These are phyloP conservation scores for Phenoliferia sp. DNA, from an alignment of 1,284 basidiomycete species.

Conservation along the genomic window DNA sequence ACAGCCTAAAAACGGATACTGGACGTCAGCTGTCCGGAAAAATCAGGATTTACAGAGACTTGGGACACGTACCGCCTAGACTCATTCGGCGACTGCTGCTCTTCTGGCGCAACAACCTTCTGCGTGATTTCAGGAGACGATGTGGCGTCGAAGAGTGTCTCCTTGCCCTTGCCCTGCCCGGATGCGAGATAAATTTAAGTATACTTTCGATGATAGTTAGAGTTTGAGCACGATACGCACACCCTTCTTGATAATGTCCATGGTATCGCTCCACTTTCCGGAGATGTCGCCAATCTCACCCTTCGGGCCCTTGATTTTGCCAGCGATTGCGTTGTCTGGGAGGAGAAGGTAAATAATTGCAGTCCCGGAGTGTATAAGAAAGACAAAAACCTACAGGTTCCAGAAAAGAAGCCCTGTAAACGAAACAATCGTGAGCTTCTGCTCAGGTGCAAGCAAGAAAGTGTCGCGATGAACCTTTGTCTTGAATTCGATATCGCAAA, in stretches of 20 bases:
- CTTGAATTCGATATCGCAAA: slow-evolving; percentile 92
- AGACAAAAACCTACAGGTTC: slow-evolving; percentile 48
- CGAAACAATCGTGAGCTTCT: not conserved
- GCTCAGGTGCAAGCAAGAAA: not conserved
- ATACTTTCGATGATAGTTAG: not conserved
- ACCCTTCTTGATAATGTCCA: slow-evolving; percentile 74
- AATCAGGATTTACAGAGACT: not conserved
- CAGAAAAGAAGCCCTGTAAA: slow-evolving; percentile 86
- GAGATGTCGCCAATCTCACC: slow-evolving; percentile 79
- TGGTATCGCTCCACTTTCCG: slow-evolving; percentile 85
- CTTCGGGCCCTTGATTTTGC: slow-evolving; percentile 62
- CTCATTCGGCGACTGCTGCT: slow-evolving; percentile 85
- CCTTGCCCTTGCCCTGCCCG: slow-evolving; percentile 44
- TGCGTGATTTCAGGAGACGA: slow-evolving; percentile 66
- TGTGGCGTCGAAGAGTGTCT: slow-evolving; percentile 76
- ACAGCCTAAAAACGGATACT: slow-evolving; percentile 44
- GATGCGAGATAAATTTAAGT: not conserved
- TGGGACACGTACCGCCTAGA: slow-evolving; percentile 52
- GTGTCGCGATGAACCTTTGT: slow-evolving; percentile 64
- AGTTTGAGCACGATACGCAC: slow-evolving; percentile 46
- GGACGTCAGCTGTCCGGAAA: not conserved
- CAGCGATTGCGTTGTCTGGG: slow-evolving; percentile 78
- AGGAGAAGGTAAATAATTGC: too few relatives aligned
- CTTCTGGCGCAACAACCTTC: slow-evolving; percentile 77
- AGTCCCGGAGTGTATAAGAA: not conserved